phyloP scores from a whole-genome alignment of 768 basidiomycete species.

The Tephrocybe sp. region DNA sequence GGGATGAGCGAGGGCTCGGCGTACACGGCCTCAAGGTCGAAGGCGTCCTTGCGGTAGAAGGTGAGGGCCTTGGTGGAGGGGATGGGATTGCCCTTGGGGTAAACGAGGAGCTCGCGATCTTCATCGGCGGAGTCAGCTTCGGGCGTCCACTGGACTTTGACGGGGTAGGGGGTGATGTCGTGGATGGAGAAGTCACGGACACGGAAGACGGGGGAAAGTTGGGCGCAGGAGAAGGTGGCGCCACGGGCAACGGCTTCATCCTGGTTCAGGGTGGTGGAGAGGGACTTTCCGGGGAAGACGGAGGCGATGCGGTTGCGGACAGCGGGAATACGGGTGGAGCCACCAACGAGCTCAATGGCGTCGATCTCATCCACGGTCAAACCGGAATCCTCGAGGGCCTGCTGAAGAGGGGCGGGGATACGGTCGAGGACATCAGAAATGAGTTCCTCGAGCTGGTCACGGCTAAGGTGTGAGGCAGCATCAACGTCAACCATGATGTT shows the following conservation, averaged over 20 bases:
- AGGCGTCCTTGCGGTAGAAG: conserved; percentile 87
- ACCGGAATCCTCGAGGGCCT: conserved; percentile 79
- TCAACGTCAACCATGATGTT: conserved; percentile 96
- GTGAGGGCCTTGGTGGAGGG: conserved; percentile 96
- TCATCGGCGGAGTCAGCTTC: conserved; percentile 77
- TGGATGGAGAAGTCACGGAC: conserved; percentile 92
- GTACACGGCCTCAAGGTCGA: conserved; percentile 87
- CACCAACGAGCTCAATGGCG: conserved; percentile 91
- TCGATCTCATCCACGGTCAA: conserved; percentile 85
- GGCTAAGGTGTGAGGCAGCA: conserved; percentile 79
- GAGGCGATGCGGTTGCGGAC: conserved; percentile 86
- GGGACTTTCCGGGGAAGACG: conserved; percentile 79
- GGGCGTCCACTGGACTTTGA: conserved; percentile 88
- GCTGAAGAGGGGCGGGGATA: conserved; percentile 72
- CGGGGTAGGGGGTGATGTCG: conserved; percentile 85
- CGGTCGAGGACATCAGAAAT: conserved; percentile 74
- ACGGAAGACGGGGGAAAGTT: conserved; percentile 96
- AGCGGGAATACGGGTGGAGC: conserved; percentile 89
- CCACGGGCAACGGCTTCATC: conserved; percentile 97
- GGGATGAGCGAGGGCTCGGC: conserved; percentile 73
- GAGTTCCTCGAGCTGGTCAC: conserved; percentile 83
- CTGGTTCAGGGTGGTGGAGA: conserved; percentile 93
- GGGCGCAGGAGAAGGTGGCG: conserved; percentile 95
- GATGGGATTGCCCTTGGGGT: conserved; percentile 79
- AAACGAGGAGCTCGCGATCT: conserved; percentile 89